These are phyloP conservation scores for Paraphoma sp. DNA, from an alignment of 2,329 filamentous ascomycete genomes.

Conservation along the genomic window DNA sequence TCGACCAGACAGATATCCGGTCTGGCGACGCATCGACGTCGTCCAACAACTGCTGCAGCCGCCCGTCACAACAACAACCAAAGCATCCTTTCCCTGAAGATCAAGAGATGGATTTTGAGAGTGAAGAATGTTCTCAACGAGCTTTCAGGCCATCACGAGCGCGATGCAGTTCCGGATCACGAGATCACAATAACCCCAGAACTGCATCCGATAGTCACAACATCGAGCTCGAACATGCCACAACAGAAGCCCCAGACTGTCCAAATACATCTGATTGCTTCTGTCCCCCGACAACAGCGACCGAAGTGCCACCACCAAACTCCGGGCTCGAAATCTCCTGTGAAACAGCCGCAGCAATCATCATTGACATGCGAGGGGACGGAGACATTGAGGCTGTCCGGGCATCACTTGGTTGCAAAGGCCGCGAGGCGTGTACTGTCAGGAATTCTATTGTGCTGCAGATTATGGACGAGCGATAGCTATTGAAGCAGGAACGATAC, in stretches of 20 bases:
- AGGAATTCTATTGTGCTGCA: conserved; percentile 34
- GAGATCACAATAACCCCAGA: not conserved
- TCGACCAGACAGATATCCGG: too few species aligned
- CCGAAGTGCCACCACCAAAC: not conserved
- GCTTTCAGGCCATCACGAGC: not conserved
- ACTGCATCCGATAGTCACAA: not conserved
- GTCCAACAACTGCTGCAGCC: too few species aligned
- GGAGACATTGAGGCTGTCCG: conserved; percentile 23
- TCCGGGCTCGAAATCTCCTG: conserved; percentile 31
- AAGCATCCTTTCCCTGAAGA: not conserved
- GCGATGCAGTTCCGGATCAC: not conserved
- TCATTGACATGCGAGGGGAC: conserved; percentile 36
- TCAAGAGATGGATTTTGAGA: not conserved
- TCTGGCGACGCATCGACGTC: too few species aligned
- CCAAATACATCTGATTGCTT: conserved; percentile 27
- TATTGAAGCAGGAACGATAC: not conserved
- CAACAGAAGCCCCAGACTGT: conserved; percentile 16
- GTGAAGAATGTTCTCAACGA: not conserved
- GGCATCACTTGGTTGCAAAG: conserved; percentile 26
- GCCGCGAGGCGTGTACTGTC: conserved; percentile 23
- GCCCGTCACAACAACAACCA: too few species aligned
- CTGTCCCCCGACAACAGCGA: conserved; percentile 17
- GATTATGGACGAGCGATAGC: conserved; percentile 29
- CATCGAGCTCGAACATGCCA: not conserved
- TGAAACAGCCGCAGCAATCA: conserved; percentile 35